Conservation (phyloP, 495 filamentous ascomycete genomes). For the Astrocystis sublimbata region DNA sequence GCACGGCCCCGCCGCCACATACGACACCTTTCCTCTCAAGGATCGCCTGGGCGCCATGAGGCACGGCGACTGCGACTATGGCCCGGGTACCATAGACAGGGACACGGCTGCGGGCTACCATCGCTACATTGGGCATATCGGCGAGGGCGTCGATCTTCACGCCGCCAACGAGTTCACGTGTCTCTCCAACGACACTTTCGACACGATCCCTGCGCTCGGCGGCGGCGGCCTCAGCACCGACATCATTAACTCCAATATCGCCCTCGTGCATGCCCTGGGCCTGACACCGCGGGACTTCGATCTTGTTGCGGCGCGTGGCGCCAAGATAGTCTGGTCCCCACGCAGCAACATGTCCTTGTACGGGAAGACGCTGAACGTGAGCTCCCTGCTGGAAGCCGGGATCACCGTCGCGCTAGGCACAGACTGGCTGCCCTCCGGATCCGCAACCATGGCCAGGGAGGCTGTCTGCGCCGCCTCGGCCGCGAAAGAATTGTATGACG, state of each 20-base stretch:
- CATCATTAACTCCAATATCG: constrained; percentile 21
- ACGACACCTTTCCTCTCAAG: constrained; percentile 17
- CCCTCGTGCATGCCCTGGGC: constrained; percentile 21
- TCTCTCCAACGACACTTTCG: constrained; percentile 21
- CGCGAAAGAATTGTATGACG: constrained; percentile 2
- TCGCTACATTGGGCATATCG: constrained; percentile 21
- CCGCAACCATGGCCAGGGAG: constrained; percentile 21
- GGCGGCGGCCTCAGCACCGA: constrained; percentile 23
- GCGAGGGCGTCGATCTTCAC: constrained; percentile 21
- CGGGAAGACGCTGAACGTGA: constrained; percentile 22
- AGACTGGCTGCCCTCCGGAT: constrained; percentile 24
- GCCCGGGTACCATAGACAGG: constrained; percentile 1
- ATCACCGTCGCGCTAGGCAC: constrained; percentile 25
- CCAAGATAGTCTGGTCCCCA: constrained; percentile 23
- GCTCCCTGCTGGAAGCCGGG: constrained; percentile 14
- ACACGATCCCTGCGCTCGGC: constrained; percentile 10
- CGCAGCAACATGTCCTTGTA: constrained; percentile 25
- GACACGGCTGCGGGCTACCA: not conserved
- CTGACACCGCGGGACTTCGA: constrained; percentile 15
- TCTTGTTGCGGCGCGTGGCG: constrained; percentile 10
- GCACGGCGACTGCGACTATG: constrained; percentile 18
- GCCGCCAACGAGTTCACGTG: constrained; percentile 23
- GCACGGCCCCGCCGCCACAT: not conserved
- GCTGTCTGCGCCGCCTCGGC: constrained; percentile 17
- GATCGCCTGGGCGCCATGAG: constrained; percentile 10